Evolutionary conservation across 1,284 basidiomycete species (phyloP).

Genomic region (Ustilago bromivora): DNA sequence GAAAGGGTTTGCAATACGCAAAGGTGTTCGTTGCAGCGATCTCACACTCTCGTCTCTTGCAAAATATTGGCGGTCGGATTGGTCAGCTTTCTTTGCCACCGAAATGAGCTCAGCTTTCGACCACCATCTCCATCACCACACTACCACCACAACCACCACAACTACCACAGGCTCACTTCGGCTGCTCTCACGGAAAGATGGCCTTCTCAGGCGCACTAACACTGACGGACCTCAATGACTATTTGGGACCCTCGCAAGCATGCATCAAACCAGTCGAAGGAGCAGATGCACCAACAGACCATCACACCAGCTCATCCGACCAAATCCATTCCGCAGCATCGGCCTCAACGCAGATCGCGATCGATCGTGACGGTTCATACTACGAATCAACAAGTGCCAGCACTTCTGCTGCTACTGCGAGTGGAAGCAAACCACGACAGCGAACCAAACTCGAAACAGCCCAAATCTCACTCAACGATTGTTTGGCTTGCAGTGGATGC

Average conservation of each 20-base stretch:
- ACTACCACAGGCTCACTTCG: background rate
- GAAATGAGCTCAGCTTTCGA: background rate
- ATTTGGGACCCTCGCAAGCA: slow-evolving; percentile 94
- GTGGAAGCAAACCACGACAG: slow-evolving; percentile 58
- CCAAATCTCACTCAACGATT: slow-evolving; percentile 95
- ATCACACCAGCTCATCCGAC: slow-evolving; percentile 39
- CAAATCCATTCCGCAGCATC: slow-evolving; percentile 53
- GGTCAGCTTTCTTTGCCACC: background rate
- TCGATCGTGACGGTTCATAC: slow-evolving; percentile 83
- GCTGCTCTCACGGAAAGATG: slow-evolving; percentile 73
- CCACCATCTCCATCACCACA: background rate
- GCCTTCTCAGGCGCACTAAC: slow-evolving; percentile 86
- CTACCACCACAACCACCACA: background rate
- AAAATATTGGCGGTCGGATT: background rate
- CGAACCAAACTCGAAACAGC: slow-evolving; percentile 72
- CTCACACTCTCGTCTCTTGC: background rate
- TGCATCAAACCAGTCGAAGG: slow-evolving; percentile 92
- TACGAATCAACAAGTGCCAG: slow-evolving; percentile 73
- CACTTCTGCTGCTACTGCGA: background rate
- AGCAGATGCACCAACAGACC: slow-evolving; percentile 17
- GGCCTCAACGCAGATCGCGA: slow-evolving; percentile 84
- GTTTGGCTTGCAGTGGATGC: slow-evolving; percentile 93
- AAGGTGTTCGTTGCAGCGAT: background rate
- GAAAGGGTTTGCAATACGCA: no score
- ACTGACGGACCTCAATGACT: slow-evolving; percentile 95